phyloP scores from a whole-genome alignment of 2,329 filamentous ascomycete species.

The Daldinia sp. region DNA sequence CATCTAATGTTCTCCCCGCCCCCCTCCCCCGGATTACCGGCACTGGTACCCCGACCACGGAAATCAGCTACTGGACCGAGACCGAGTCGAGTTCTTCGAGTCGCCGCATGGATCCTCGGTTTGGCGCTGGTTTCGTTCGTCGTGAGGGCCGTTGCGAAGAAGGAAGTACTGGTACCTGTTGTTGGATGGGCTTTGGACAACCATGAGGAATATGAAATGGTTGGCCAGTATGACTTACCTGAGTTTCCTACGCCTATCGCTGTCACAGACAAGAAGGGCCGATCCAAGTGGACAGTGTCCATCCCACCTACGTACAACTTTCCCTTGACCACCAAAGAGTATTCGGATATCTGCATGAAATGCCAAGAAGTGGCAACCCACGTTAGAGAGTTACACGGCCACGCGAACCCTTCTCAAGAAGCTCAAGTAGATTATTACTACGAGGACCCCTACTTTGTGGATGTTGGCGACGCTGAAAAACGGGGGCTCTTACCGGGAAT shows the following conservation, averaged over 20 bases:
- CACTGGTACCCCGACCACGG: conserved; percentile 70
- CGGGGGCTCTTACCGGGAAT: conserved; percentile 66
- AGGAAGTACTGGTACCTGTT: conserved; percentile 44
- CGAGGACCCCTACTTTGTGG: conserved; percentile 74
- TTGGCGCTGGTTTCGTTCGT: conserved; percentile 62
- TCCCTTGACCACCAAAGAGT: conserved; percentile 71
- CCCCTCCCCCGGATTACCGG: conserved; percentile 74
- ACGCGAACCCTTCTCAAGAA: conserved; percentile 53
- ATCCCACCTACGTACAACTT: conserved; percentile 74
- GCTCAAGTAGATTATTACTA: conserved; percentile 64
- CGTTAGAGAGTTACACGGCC: conserved; percentile 60
- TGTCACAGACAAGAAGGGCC: conserved; percentile 70
- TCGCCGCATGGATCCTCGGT: conserved; percentile 62
- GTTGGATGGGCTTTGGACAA: conserved; percentile 52
- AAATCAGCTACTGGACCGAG: conserved; percentile 66
- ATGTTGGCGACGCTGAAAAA: conserved; percentile 75
- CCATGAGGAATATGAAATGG: conserved; percentile 69
- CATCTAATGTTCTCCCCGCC: conserved; percentile 74
- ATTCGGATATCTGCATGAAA: conserved; percentile 73
- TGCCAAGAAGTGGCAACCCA: conserved; percentile 70
- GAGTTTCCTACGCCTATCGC: conserved; percentile 77
- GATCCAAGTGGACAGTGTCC: conserved; percentile 80
- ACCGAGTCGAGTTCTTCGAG: conserved; percentile 65
- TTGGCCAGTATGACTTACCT: conserved; percentile 71
- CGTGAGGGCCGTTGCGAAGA: conserved; percentile 47